Evolutionary conservation across 352 stramenopile genomes (phyloP).

Genomic region (Globisporangium nunn): DNA sequence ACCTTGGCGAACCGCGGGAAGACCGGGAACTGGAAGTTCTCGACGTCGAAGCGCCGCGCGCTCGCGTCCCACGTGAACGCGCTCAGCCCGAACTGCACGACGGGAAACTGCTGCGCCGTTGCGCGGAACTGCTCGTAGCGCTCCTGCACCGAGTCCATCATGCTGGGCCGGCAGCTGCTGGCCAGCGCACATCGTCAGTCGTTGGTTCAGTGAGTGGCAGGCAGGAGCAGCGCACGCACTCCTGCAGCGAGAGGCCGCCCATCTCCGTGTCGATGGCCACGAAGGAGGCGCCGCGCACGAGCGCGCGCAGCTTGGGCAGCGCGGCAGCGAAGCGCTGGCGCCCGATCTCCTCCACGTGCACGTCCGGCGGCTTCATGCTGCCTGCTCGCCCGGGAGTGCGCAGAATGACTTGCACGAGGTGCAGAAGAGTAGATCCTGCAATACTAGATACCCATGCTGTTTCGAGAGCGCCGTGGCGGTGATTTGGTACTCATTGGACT

Average conservation of each 20-base stretch:
- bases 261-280: constrained; percentile 76
- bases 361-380: constrained; percentile 10
- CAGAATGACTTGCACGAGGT: no score
- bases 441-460: no score
- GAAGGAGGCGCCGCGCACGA: constrained; percentile 41
- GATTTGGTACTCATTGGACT: no score
- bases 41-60: constrained; percentile 35
- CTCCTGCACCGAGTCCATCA: constrained; percentile 69
- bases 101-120: constrained; percentile 49
- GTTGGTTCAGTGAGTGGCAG: background rate
- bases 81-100: constrained; percentile 75
- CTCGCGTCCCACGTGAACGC: constrained; percentile 50
- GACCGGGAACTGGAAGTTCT: constrained; percentile 70
- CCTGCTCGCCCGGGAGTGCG: no score
- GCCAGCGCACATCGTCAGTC: background rate
- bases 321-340: constrained; percentile 12
- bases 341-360: constrained; percentile 17
- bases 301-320: constrained; percentile 24
- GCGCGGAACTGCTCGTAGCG: constrained; percentile 52
- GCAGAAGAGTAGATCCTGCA: no score
- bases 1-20: constrained; percentile 44
- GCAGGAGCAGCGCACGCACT: constrained; percentile 22
- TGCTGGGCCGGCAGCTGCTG: constrained; percentile 36
- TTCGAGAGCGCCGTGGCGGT: no score
- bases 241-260: constrained; percentile 53